Percentiles rank a stretch among this genome's conserved stretches.
Conservation (phyloP, 257 asterid genomes). For the Jacaranda copaia region DNA sequence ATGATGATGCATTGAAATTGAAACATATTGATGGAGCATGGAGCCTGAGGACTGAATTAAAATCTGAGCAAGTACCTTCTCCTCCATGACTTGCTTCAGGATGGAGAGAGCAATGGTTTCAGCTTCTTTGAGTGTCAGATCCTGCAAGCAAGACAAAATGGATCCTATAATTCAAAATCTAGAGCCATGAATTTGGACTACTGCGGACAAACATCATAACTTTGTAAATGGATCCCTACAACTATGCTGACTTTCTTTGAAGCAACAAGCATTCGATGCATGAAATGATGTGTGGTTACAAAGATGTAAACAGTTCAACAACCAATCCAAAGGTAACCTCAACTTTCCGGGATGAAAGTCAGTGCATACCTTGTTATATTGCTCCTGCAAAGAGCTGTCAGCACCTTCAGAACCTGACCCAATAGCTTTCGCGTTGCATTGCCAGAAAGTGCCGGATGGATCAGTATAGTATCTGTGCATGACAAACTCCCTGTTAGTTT, state of each 20-base stretch:
- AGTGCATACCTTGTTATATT: conserved; percentile 65
- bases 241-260: too few relatives aligned
- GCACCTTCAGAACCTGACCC: conserved; percentile 98
- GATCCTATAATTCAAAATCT: conserved; percentile 6
- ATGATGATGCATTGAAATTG: background rate
- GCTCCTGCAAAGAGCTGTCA: conserved; percentile 95
- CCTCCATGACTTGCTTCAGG: conserved; percentile 94
- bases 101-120: conserved; percentile 86
- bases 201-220: too few relatives aligned
- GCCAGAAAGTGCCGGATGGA: conserved; percentile 95
- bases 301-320: too few relatives aligned
- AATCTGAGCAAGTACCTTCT: conserved; percentile 54
- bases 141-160: conserved; percentile 50
- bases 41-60: background rate
- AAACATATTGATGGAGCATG: background rate
- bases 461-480: conserved; percentile 74
- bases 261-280: too few relatives aligned
- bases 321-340: too few relatives aligned
- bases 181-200: background rate
- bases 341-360: too few relatives aligned
- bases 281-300: background rate
- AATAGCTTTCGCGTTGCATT: conserved; percentile 89
- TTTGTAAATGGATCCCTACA: too few relatives aligned
- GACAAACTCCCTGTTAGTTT: conserved; percentile 23
- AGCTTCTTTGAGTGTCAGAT: conserved; percentile 78